These are phyloP conservation scores for Hippophae gyantsensis DNA, from an alignment of 306 rosid species.

Conservation along the genomic window DNA sequence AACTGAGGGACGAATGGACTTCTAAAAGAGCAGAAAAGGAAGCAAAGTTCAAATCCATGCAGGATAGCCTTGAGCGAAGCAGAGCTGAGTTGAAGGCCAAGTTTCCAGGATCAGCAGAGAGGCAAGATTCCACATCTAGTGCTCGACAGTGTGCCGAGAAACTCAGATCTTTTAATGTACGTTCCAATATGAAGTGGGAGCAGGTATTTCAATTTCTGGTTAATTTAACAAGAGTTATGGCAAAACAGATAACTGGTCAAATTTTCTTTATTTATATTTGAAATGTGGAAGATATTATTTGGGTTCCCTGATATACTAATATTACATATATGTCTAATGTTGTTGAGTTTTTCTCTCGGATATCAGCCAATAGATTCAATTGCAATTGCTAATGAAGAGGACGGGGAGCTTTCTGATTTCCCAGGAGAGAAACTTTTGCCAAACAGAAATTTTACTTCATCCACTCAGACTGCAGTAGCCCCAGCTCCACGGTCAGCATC, in stretches of 20 bases:
- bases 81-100: constrained; percentile 74
- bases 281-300: constrained; percentile 1
- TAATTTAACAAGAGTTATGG: constrained; percentile 17
- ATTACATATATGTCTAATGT: constrained; percentile 15
- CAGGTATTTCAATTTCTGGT: constrained; percentile 49
- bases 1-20: constrained; percentile 80
- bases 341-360: constrained; percentile 18
- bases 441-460: constrained; percentile 40
- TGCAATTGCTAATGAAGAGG: constrained; percentile 65
- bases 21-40: constrained; percentile 75
- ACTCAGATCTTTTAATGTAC: constrained; percentile 50
- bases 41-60: constrained; percentile 92
- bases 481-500: constrained; percentile 45
- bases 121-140: constrained; percentile 43
- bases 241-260: constrained; percentile 11
- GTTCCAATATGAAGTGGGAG: constrained; percentile 48
- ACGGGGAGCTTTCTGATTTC: constrained; percentile 56
- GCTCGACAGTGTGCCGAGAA: constrained; percentile 56
- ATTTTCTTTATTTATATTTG: constrained; percentile 2
- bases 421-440: constrained; percentile 52
- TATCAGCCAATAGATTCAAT: constrained; percentile 67
- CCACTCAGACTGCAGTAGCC: constrained; percentile 36
- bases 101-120: constrained; percentile 58
- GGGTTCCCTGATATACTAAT: constrained; percentile 4
- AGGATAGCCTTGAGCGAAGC: constrained; percentile 80